Conservation (phyloP, 306 rosid species). For the Heteromeles arbutifolia region DNA sequence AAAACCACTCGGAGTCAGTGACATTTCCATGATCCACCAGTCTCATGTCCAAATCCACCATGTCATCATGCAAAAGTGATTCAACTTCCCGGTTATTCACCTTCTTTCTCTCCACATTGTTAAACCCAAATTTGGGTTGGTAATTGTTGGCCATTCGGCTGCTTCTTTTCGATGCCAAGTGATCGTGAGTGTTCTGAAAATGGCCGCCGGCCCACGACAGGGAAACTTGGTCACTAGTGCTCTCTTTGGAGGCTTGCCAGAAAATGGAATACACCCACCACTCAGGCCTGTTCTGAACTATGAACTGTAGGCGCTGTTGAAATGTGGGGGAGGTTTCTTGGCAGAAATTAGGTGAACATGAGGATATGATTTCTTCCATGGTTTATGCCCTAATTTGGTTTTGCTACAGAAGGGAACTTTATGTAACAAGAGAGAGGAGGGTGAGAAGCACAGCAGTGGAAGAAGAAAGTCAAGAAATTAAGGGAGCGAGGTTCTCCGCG, state of each 20-base stretch:
- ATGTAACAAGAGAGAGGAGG: background rate
- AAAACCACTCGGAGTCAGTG: constrained; percentile 9
- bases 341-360: background rate
- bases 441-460: too few species aligned
- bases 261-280: too few species aligned
- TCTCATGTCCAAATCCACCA: background rate
- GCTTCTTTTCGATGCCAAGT: background rate
- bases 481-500: too few species aligned
- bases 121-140: background rate
- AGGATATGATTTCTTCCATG: background rate
- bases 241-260: too few species aligned
- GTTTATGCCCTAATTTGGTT: background rate
- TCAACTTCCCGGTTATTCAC: background rate
- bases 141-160: background rate
- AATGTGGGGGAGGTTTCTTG: background rate
- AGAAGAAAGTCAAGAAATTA: too few species aligned
- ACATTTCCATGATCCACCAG: background rate
- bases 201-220: background rate
- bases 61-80: background rate
- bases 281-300: too few species aligned
- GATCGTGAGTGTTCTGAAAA: background rate
- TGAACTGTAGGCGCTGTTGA: too few species aligned
- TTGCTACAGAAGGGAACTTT: background rate
- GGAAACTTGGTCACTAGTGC: background rate
- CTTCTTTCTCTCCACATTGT: background rate